Conservation (phyloP, 768 basidiomycete species). For the Cyathus striatus region DNA sequence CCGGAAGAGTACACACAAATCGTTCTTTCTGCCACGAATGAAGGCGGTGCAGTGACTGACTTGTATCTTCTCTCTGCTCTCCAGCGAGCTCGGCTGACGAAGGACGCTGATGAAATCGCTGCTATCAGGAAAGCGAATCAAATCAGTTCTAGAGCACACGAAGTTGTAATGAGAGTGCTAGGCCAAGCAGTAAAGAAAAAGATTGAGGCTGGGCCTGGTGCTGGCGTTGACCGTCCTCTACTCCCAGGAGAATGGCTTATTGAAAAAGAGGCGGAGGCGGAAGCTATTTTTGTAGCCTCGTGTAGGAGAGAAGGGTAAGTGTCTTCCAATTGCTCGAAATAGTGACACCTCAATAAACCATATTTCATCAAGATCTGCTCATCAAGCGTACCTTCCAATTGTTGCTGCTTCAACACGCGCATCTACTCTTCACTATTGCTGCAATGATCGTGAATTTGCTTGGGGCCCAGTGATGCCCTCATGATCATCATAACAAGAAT, state of each 20-base stretch:
- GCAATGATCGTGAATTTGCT: slow-evolving; percentile 82
- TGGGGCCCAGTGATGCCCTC: slow-evolving; percentile 69
- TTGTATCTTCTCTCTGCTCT: slow-evolving; percentile 70
- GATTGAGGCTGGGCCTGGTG: slow-evolving; percentile 39
- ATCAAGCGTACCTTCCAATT: slow-evolving; percentile 91
- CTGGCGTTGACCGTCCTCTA: slow-evolving; percentile 42
- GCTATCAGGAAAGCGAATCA: slow-evolving; percentile 75
- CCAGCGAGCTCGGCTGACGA: slow-evolving; percentile 77
- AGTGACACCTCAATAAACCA: neutral
- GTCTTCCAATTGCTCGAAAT: neutral
- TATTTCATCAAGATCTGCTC: slow-evolving; percentile 50
- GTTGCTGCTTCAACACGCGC: slow-evolving; percentile 85
- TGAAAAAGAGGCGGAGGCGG: slow-evolving; percentile 89
- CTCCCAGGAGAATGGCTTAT: slow-evolving; percentile 85
- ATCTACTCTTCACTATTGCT: slow-evolving; percentile 91
- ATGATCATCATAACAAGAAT: slow-evolving; percentile 50
- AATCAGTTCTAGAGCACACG: slow-evolving; percentile 88
- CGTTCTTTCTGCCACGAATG: slow-evolving; percentile 24
- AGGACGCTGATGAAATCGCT: slow-evolving; percentile 69
- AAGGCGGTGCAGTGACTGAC: slow-evolving; percentile 41
- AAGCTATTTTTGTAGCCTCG: slow-evolving; percentile 88
- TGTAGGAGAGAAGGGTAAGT: slow-evolving; percentile 84
- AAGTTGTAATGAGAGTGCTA: slow-evolving; percentile 87
- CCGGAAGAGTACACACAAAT: slow-evolving; percentile 35
- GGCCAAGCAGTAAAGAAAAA: slow-evolving; percentile 64